Evolutionary conservation across 75 land plant species (phyloP), one percentile per base, ranked within the genome.

Genomic region (Picea sitchensis): DNA sequence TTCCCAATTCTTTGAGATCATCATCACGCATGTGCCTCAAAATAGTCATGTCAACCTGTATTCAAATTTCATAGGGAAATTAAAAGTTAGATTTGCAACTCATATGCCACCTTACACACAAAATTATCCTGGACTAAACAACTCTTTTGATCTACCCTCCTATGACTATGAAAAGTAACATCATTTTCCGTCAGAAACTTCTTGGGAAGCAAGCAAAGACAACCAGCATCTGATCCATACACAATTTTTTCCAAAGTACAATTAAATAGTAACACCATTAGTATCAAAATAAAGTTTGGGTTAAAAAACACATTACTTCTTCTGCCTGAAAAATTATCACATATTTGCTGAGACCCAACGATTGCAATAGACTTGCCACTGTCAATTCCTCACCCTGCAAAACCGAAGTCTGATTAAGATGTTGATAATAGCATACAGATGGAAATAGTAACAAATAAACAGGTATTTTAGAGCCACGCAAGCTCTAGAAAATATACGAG

Each of bases 1-100:
- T 86, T 44, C 96, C 96, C 80, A 96, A 62, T 31, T 96, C 98
- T 82, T 94, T 96, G 38, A 96, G 97, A 80, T 96, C 97, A 78
- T 82, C 87, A 61, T 96, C 97, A 21, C 90, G 83, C 98, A 96
- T 96, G 82, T 91, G 91, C 82, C 78, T 95, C 79, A 96, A 80
- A 54, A 92, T 91, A 79, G 92, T 78, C 94, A 96, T 92, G 60
- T 96, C 98, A 14, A 96, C 91, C 98, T 96, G 88, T 20, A 80
- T 30, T 21, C 26, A 26, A 26, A 26, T 26, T 26, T 26, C 62
- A 47, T 15, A 57, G 15, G 32, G 36, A 6, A 67, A 26, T 26
- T 36, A 67, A 67, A 34, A 20, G 23, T 41, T 8, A 71, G 47
- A 38, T 44, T 71, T 20, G 56, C 26, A 71, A 41, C 23, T n/a